These are phyloP conservation scores for Sechiopsis laciniata DNA, from an alignment of 306 rosid genomes.

Conservation along the genomic window DNA sequence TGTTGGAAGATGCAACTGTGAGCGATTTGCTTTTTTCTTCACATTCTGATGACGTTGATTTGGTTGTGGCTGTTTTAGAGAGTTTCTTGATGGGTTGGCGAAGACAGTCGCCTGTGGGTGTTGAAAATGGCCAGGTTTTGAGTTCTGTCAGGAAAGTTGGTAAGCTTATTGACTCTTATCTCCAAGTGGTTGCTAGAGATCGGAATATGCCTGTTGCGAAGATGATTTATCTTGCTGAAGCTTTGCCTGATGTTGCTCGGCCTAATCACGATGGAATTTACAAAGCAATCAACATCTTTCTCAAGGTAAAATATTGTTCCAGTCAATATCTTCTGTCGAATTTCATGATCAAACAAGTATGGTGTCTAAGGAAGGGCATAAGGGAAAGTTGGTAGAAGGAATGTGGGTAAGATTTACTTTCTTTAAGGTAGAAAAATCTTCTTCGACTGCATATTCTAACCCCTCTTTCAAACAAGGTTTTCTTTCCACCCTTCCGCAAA, in stretches of 20 bases:
- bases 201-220: conserved; percentile 55
- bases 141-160: conserved; percentile 61
- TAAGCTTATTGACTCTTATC: conserved; percentile 77
- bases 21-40: conserved; percentile 64
- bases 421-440: too few species aligned
- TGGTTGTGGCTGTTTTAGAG: conserved; percentile 60
- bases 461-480: too few species aligned
- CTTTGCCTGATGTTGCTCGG: conserved; percentile 71
- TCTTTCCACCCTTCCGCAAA: too few species aligned
- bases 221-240: conserved; percentile 57
- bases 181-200: conserved; percentile 75
- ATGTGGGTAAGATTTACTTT: too few species aligned
- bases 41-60: conserved; percentile 47
- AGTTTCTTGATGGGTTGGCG: conserved; percentile 66
- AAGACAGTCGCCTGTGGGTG: conserved; percentile 49
- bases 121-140: conserved; percentile 40
- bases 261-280: conserved; percentile 63
- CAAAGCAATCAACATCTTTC: conserved; percentile 77
- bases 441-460: too few species aligned
- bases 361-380: too few species aligned
- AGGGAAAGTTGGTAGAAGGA: too few species aligned
- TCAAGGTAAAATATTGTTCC: conserved; percentile 42
- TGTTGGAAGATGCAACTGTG: conserved; percentile 76
- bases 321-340: too few species aligned
- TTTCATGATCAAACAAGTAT: too few species aligned